Percentiles rank a stretch among this genome's conserved stretches.
These are phyloP conservation scores for Chondrus crispus DNA, from an alignment of 23 red algal species.

Conservation along the genomic window DNA sequence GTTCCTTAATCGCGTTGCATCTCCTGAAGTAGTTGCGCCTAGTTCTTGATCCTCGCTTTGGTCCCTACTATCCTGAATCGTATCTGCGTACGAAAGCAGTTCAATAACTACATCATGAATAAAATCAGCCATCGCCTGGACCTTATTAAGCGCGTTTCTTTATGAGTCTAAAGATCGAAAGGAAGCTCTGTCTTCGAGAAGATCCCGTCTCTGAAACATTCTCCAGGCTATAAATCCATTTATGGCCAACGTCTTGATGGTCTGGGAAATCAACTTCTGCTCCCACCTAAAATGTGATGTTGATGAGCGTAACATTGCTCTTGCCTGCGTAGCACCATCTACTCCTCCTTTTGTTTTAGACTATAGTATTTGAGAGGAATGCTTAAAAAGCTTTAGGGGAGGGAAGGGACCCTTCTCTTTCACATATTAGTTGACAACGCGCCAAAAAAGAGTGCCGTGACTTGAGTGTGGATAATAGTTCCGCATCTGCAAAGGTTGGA, in stretches of 20 bases:
- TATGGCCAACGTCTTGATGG: background rate
- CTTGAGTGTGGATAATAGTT: background rate
- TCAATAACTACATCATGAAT: background rate
- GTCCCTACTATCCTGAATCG: too few relatives aligned
- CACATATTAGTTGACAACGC: slow-evolving; percentile 6
- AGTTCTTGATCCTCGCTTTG: too few relatives aligned
- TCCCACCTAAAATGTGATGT: background rate
- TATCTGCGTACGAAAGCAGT: background rate
- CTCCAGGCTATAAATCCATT: background rate
- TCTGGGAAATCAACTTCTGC: background rate
- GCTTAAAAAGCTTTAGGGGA: slow-evolving; percentile 9
- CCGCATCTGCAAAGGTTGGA: background rate
- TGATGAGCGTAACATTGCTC: background rate
- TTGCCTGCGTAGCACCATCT: background rate
- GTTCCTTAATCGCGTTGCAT: background rate
- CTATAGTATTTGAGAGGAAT: background rate
- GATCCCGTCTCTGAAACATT: background rate
- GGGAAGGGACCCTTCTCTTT: background rate
- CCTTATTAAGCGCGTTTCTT: background rate
- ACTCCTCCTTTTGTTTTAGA: slow-evolving; percentile 15
- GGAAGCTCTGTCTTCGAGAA: background rate
- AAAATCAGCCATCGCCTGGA: slow-evolving; percentile 1
- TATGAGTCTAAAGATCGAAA: background rate
- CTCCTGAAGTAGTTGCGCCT: background rate
- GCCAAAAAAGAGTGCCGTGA: background rate